Conservation (phyloP, 306 rosid species). For the Macrotyloma uniflorum region DNA sequence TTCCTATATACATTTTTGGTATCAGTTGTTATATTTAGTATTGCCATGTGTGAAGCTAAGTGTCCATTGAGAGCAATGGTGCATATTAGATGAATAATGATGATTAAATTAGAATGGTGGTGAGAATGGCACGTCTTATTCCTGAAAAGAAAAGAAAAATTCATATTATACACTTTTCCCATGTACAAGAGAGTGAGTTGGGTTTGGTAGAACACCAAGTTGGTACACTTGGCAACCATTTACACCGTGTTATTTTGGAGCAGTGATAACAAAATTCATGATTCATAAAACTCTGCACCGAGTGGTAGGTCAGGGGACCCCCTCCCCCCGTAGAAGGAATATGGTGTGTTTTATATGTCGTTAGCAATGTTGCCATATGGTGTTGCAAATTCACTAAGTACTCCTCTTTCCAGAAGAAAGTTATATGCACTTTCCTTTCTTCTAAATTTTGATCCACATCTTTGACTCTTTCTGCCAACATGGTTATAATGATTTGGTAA, state of each 20-base stretch:
- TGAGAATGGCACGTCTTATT: neutral
- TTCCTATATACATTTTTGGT: neutral
- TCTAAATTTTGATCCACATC: neutral
- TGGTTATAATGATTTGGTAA: neutral
- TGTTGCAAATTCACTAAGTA: neutral
- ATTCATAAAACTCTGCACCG: neutral
- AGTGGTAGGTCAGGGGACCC: slow-evolving; percentile 28
- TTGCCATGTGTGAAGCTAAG: neutral
- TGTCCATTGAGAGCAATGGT: neutral
- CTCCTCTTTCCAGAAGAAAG: neutral
- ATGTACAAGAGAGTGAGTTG: neutral
- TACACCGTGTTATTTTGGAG: neutral
- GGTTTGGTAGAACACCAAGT: slow-evolving; percentile 1
- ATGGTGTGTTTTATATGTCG: slow-evolving; percentile 37
- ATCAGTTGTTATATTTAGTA: neutral
- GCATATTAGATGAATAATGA: neutral
- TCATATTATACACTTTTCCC: neutral
- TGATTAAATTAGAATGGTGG: neutral
- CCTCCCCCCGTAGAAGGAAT: neutral
- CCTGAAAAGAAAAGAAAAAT: neutral
- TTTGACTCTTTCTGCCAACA: slow-evolving; percentile 3
- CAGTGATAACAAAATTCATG: neutral
- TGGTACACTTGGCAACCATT: neutral
- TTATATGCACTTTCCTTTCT: neutral
- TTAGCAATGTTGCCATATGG: slow-evolving; percentile 25